These are phyloP conservation scores for Luvunga scandens DNA, from an alignment of 345 rosid species.

Conservation along the genomic window DNA sequence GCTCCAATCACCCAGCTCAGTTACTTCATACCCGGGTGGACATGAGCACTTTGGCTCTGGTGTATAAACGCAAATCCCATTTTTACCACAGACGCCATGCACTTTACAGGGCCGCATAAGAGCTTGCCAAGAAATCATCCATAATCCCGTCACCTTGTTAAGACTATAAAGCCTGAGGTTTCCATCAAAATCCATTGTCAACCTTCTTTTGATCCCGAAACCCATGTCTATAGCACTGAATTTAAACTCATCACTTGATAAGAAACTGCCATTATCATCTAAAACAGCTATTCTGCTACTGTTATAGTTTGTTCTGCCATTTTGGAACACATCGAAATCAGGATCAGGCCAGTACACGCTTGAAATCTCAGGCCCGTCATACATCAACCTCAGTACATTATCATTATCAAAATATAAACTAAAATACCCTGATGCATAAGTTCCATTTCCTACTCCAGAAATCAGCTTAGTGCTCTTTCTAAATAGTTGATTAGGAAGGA, in stretches of 20 bases:
- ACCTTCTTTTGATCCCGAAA: conserved; percentile 35
- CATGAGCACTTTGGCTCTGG: conserved; percentile 42
- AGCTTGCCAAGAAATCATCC: conserved; percentile 42
- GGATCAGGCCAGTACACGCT: conserved; percentile 49
- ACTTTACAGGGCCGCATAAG: conserved; percentile 22
- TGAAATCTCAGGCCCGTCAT: conserved; percentile 42
- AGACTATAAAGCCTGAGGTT: conserved; percentile 45
- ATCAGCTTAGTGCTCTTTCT: conserved; percentile 24
- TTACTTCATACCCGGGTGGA: conserved; percentile 37
- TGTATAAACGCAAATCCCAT: conserved; percentile 37
- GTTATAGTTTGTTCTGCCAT: conserved; percentile 32
- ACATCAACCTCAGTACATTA: conserved; percentile 37
- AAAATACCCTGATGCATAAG: conserved; percentile 25
- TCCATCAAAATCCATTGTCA: conserved; percentile 40
- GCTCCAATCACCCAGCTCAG: conserved; percentile 30
- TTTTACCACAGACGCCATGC: conserved; percentile 44
- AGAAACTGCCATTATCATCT: conserved; percentile 33
- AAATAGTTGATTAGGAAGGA: conserved; percentile 40
- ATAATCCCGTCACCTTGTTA: conserved; percentile 15
- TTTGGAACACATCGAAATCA: background rate
- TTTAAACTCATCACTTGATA: conserved; percentile 30
- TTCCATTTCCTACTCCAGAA: conserved; percentile 29
- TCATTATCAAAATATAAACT: conserved; percentile 32
- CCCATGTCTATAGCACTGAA: conserved; percentile 37
- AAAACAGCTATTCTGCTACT: conserved; percentile 34